These are phyloP conservation scores for Linnemannia zychae DNA, from an alignment of 192 early-diverging fungal genomes.

Conservation along the genomic window DNA sequence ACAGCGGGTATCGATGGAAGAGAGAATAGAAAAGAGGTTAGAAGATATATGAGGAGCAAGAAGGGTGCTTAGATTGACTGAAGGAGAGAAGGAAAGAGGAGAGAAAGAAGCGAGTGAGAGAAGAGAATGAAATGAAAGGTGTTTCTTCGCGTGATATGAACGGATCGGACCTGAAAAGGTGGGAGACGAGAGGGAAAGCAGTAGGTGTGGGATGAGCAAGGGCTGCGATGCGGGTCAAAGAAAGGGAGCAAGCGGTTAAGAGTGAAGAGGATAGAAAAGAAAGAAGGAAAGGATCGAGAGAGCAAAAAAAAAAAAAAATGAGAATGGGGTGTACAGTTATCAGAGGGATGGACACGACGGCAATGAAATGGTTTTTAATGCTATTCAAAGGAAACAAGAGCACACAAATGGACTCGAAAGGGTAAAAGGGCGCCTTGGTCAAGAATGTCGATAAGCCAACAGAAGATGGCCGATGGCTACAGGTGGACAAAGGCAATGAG, in stretches of 20 bases:
- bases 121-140: neutral
- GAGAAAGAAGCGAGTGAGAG: neutral
- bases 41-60: neutral
- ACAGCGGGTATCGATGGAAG: neutral
- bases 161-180: neutral
- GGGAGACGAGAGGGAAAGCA: constrained; percentile 1
- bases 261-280: no score
- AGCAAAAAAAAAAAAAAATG: neutral
- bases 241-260: constrained; percentile 13
- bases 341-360: neutral
- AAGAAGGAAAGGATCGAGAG: neutral
- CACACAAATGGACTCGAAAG: no score
- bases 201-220: neutral
- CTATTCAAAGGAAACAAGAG: no score
- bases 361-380: no score
- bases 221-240: neutral
- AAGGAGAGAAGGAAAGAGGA: neutral
- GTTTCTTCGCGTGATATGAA: neutral
- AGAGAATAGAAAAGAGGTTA: neutral
- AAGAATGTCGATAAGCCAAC: constrained; percentile 23
- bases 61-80: neutral
- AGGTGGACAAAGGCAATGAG: constrained; percentile 29
- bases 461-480: constrained; percentile 18
- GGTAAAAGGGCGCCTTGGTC: no score
- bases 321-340: neutral